Conservation (phyloP, 2,329 filamentous ascomycete genomes). For the Calonectria leucothoes region DNA sequence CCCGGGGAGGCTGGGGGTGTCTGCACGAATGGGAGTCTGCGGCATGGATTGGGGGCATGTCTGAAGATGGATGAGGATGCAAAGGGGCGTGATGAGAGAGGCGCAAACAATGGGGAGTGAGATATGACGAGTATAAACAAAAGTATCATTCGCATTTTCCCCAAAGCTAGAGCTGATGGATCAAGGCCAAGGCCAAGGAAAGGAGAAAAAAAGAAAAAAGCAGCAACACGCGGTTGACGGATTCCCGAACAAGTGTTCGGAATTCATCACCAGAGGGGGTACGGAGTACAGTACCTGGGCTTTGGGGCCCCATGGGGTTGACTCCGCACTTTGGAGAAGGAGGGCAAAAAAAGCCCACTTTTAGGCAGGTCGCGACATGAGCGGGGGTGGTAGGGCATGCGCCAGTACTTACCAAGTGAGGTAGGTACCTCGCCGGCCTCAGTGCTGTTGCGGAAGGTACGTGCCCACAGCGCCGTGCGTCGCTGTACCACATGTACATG, state of each 20-base stretch:
- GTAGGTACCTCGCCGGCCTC: not conserved
- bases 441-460: not conserved
- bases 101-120: not conserved
- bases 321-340: constrained; percentile 42
- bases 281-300: not conserved
- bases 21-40: constrained; percentile 2
- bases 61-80: not conserved
- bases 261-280: not conserved
- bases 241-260: not conserved
- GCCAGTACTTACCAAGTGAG: not conserved
- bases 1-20: constrained; percentile 23
- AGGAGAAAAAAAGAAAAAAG: not conserved
- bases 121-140: not conserved
- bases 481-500: constrained; percentile 14
- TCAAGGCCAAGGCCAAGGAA: not conserved
- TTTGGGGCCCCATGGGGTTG: constrained; percentile 32
- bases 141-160: not conserved
- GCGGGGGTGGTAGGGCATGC: constrained; percentile 12
- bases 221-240: not conserved
- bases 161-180: not conserved
- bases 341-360: constrained; percentile 4
- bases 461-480: not conserved
- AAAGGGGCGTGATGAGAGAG: not conserved
- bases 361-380: constrained; percentile 22
- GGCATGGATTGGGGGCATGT: not conserved